Evolutionary conservation across 2,329 filamentous ascomycete genomes (phyloP).

Genomic region (Didymella exigua): DNA sequence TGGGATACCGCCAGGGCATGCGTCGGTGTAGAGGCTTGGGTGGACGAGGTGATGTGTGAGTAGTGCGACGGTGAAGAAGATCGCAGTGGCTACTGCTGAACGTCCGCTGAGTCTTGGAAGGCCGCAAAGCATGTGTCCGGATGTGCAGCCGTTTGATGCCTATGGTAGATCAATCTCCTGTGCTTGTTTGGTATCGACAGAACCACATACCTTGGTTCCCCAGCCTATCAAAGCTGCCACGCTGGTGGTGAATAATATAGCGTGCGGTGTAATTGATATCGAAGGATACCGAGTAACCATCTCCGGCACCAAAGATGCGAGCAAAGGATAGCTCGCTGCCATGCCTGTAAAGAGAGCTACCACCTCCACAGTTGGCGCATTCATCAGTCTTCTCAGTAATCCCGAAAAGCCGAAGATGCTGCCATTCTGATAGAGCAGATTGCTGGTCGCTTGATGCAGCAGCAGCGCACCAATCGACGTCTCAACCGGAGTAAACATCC

Average conservation of each 20-base stretch:
- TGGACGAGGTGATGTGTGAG: conserved; percentile 49
- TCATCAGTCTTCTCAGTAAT: conserved; percentile 51
- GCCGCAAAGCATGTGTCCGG: conserved; percentile 62
- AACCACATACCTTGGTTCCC: conserved; percentile 56
- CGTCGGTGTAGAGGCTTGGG: conserved; percentile 47
- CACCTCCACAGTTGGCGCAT: conserved; percentile 50
- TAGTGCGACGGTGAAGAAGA: conserved; percentile 43
- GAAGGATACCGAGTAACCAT: conserved; percentile 53
- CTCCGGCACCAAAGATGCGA: conserved; percentile 52
- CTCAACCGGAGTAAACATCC: conserved; percentile 61
- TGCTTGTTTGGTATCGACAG: neutral
- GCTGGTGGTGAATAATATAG: conserved; percentile 48
- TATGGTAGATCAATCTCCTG: conserved; percentile 19
- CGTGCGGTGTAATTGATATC: conserved; percentile 41
- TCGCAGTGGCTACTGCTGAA: conserved; percentile 53
- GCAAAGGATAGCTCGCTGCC: conserved; percentile 51
- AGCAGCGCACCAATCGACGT: conserved; percentile 58
- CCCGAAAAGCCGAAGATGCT: conserved; percentile 58
- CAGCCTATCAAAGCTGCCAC: conserved; percentile 56
- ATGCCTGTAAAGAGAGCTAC: conserved; percentile 55
- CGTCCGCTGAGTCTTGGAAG: conserved; percentile 57
- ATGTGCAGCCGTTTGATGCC: conserved; percentile 57
- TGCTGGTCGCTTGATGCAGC: conserved; percentile 57
- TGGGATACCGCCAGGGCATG: conserved; percentile 47
- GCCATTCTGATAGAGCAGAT: conserved; percentile 59